phyloP scores from a whole-genome alignment of 2,329 filamentous ascomycete genomes.

The Trichoderma semiorbis region DNA sequence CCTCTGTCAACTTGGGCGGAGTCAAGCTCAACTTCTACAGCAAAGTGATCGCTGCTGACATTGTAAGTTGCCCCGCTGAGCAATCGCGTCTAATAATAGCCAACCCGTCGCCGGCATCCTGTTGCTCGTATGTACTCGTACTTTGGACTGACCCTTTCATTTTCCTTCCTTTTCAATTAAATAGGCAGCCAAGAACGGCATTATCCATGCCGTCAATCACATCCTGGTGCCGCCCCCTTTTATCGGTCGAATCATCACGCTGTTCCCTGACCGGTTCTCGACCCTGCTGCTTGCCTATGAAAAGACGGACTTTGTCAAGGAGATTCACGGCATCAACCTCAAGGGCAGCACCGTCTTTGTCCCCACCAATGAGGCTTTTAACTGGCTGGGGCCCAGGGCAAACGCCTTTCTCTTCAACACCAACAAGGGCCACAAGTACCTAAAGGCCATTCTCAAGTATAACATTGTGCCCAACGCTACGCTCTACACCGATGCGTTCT shows the following conservation, averaged over 20 bases:
- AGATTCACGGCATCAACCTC: slow-evolving; percentile 50
- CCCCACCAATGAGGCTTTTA: slow-evolving; percentile 77
- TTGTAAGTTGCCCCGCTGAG: slow-evolving; percentile 47
- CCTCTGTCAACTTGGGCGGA: slow-evolving; percentile 59
- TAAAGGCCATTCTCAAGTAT: slow-evolving; percentile 75
- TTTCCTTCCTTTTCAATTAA: neutral
- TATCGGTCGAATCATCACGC: slow-evolving; percentile 50
- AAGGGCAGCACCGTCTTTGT: slow-evolving; percentile 75
- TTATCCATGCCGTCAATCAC: slow-evolving; percentile 73
- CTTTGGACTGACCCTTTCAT: neutral
- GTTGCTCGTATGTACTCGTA: neutral
- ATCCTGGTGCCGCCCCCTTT: slow-evolving; percentile 74
- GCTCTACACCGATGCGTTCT: slow-evolving; percentile 80
- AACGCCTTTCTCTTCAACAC: slow-evolving; percentile 86
- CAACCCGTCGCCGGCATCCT: neutral
- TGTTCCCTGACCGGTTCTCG: slow-evolving; percentile 73
- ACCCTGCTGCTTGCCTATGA: slow-evolving; percentile 71
- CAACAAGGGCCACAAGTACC: slow-evolving; percentile 66
- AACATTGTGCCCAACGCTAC: slow-evolving; percentile 72
- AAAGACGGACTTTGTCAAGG: slow-evolving; percentile 68
- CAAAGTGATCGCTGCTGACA: slow-evolving; percentile 65
- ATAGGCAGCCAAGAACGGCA: slow-evolving; percentile 70
- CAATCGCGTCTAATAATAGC: slow-evolving; percentile 9
- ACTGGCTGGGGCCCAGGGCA: slow-evolving; percentile 64
- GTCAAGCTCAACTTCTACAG: slow-evolving; percentile 74